A percentile compares a stretch with the other conserved stretches of the same genome.
Evolutionary conservation across 2,329 filamentous ascomycete species (phyloP).

Genomic region (Thielaviopsis ethacetica): DNA sequence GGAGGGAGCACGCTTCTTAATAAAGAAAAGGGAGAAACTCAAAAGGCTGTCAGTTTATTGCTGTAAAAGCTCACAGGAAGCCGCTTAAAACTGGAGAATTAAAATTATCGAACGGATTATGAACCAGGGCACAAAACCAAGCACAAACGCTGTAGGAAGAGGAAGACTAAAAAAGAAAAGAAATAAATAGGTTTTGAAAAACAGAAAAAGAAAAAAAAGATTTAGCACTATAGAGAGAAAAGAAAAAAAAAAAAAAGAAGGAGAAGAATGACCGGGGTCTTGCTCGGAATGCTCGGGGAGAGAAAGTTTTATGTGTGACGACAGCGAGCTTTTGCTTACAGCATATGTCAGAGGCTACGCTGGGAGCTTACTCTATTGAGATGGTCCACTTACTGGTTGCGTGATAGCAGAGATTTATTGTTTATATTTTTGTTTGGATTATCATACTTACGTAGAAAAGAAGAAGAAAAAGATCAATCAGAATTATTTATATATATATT

Average conservation of each 20-base stretch:
- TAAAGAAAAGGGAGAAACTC: constrained; percentile 3
- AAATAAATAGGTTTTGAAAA: neutral
- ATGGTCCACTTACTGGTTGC: too few relatives aligned
- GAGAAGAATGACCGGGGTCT: neutral
- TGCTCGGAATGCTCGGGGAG: constrained; percentile 11
- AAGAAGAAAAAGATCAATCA: too few relatives aligned
- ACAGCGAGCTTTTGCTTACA: neutral
- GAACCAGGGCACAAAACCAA: neutral
- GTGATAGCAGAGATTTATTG: too few relatives aligned
- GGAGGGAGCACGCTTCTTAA: constrained; percentile 10
- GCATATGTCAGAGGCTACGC: neutral
- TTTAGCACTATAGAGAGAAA: too few relatives aligned
- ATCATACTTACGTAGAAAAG: too few relatives aligned
- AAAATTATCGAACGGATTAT: too few relatives aligned
- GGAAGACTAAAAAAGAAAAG: neutral
- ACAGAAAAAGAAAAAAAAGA: neutral
- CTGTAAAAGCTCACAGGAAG: too few relatives aligned
- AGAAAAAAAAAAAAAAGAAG: neutral
- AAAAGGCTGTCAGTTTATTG: too few relatives aligned
- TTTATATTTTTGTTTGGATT: too few relatives aligned
- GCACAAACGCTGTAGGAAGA: neutral
- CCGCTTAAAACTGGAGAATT: too few relatives aligned
- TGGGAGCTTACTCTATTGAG: too few relatives aligned
- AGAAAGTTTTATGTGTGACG: constrained; percentile 3
- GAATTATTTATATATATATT: too few relatives aligned